Base-by-base conservation (phyloP, 2,329 filamentous ascomycete species). In the Blumeriella jaapii region DNA sequence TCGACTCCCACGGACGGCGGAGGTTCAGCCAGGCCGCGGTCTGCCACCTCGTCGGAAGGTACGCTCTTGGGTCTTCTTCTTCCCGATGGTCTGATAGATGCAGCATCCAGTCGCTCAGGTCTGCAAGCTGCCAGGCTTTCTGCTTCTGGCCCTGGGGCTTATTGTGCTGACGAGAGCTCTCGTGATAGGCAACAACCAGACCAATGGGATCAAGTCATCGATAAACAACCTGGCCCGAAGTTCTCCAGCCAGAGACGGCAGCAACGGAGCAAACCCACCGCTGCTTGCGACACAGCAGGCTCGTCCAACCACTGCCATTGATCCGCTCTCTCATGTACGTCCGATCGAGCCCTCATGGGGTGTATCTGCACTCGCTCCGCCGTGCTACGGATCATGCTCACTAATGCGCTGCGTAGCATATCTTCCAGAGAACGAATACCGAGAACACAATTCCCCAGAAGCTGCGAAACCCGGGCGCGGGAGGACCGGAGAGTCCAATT, bases 301-400 rank as follows among this genome's bases (percentile, higher is more conserved):
- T 9, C 38, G 40, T 29, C 19, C 47, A 22, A 40, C 51, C 16
- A 62, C 67, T 34, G 64, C 64, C 16, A 77, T 79, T 42, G 77
- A 82, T 56, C 77, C 77, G 38, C 61, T 81, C 45, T 80, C 77
- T 33, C 73, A 80, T 59, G 75, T 81, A 67, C 46, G 67, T 59
- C 41, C 17, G 31, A 43, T 28, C 28, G 26, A 19, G 15, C 25
- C 23, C 16, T 8, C 12, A 34, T 34, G 17, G 22, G 25, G 17
- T 31, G 38, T 31, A 24, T 19, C 25, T 12, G 29, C 5, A 29
- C 12, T 11, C 19, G 20, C 13, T 23, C 18, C 10, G 12, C 6
- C 23, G n/a, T n/a, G 17, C 12, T 17, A 17, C 11, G 29, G 19
- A 13, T 30, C 9, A 12, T 20, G 14, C 14, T 46, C 20, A 39